Evolutionary conservation across 2,329 filamentous ascomycete species (phyloP), one percentile per base, ranked within the genome.

Genomic region (Lasiodiplodia hormozganensis): DNA sequence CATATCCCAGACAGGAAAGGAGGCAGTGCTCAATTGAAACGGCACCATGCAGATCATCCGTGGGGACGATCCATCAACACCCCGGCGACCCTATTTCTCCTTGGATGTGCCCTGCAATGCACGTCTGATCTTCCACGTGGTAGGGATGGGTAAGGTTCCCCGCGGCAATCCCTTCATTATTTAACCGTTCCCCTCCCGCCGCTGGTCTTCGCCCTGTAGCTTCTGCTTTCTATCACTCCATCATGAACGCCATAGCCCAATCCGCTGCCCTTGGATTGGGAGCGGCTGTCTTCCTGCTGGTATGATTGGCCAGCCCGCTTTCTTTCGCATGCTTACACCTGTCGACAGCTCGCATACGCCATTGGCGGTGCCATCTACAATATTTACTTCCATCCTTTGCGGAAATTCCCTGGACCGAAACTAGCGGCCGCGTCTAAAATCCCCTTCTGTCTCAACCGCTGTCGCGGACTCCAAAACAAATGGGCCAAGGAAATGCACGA

Each of bases 371-470:
- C 56, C 11, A 28, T 70, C 23, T 70, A 68, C 60, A 68, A 68
- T 14, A 3, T 70, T 10, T 68, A 65, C 47, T 56, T 70, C n/a
- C 60, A 68, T 54, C 69, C 69, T 4, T 47, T 70, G 11, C 58
- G 66, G 53, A 58, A 52, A 4, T 70, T 60, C 47, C 69, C 69
- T 31, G 69, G 69, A n/a, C 69, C 69, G 21, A 62, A 54, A 34
- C 12, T 66, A 3, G 62, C 66, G 11, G 66, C 69, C 4, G 66
- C 43, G 2, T 57, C 69, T 31, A 56, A 49, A 16, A 36, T 70
- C 18, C 69, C 69, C 16, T 66, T 31, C 11, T 21, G 18, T 14
- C 4, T 65, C 34, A 28, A 62, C 10, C 57, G 57, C 18, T 40
- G 54, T 21, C 53, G 60, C 25, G 67, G 67, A 6, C 40, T 40